Evolutionary conservation across 169 alveolate genomes (phyloP).

Genomic region (Babesia bigemina): DNA sequence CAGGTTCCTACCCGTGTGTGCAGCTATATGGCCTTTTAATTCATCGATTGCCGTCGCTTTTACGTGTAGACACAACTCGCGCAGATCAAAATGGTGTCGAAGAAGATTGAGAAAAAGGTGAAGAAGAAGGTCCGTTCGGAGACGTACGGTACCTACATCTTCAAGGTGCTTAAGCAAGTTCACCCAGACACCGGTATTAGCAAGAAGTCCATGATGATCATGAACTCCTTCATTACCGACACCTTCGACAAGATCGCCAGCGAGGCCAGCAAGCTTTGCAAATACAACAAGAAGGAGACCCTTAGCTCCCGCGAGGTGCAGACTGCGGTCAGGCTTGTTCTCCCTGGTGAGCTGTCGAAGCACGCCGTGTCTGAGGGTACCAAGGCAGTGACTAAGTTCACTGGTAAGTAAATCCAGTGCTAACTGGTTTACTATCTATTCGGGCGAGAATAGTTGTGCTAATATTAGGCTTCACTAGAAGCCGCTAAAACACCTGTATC

Average conservation of each 20-base stretch:
- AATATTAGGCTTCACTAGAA: constrained; percentile 76
- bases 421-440: constrained; percentile 28
- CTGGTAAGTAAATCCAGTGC: constrained; percentile 77
- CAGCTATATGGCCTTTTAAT: not conserved
- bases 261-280: constrained; percentile 94
- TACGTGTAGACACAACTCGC: not conserved
- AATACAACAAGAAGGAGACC: constrained; percentile 94
- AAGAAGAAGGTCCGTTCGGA: constrained; percentile 74
- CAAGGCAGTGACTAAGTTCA: constrained; percentile 98
- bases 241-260: constrained; percentile 94
- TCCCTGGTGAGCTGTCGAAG: constrained; percentile 99
- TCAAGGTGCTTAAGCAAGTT: constrained; percentile 94
- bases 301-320: constrained; percentile 97
- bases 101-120: constrained; percentile 58
- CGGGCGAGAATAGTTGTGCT: constrained; percentile 52
- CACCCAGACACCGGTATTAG: constrained; percentile 97
- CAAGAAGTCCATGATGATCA: constrained; percentile 94
- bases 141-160: constrained; percentile 82
- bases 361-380: constrained; percentile 99
- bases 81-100: constrained; percentile 73
- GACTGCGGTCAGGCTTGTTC: constrained; percentile 98
- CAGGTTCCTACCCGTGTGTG: not conserved
- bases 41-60: not conserved
- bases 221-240: constrained; percentile 95
- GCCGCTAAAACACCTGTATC: constrained; percentile 39